A percentile compares a stretch with the other conserved stretches of the same genome.
These are phyloP conservation scores for Boletus reticulatus DNA, from an alignment of 768 basidiomycete species.

Conservation along the genomic window DNA sequence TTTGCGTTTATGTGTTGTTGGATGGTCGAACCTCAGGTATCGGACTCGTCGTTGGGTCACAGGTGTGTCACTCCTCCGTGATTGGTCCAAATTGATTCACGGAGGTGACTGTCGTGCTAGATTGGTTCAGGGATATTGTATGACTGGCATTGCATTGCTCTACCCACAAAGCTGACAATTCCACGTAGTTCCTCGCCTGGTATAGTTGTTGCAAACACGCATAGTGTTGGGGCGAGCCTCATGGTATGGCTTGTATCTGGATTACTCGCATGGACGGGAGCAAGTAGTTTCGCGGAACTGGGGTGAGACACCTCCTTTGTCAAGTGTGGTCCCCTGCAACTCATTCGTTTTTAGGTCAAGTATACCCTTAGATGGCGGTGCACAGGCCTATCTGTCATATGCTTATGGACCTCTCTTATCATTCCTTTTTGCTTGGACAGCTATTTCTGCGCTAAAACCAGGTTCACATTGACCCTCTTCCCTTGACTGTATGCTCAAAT, in stretches of 20 bases:
- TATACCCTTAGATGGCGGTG: slow-evolving; percentile 45
- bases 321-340: not conserved
- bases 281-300: slow-evolving; percentile 90
- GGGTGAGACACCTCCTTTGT: slow-evolving; percentile 49
- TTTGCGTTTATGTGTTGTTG: not conserved
- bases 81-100: not conserved
- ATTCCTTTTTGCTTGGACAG: slow-evolving; percentile 94
- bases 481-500: not conserved
- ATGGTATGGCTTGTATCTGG: slow-evolving; percentile 83
- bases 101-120: slow-evolving; percentile 33
- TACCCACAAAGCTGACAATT: not conserved
- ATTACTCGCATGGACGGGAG: slow-evolving; percentile 91
- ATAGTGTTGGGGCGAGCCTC: slow-evolving; percentile 88
- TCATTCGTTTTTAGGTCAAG: slow-evolving; percentile 22
- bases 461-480: slow-evolving; percentile 39
- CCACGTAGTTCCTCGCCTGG: slow-evolving; percentile 80
- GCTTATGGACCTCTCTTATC: slow-evolving; percentile 85
- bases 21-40: slow-evolving; percentile 51
- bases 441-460: slow-evolving; percentile 85
- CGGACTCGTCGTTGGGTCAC: slow-evolving; percentile 78
- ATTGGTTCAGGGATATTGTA: slow-evolving; percentile 95
- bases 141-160: slow-evolving; percentile 29
- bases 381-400: slow-evolving; percentile 84
- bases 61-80: slow-evolving; percentile 41
- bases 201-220: slow-evolving; percentile 82